These are phyloP conservation scores for Pythium phragmitis DNA, from an alignment of 352 stramenopile genomes.

Conservation along the genomic window DNA sequence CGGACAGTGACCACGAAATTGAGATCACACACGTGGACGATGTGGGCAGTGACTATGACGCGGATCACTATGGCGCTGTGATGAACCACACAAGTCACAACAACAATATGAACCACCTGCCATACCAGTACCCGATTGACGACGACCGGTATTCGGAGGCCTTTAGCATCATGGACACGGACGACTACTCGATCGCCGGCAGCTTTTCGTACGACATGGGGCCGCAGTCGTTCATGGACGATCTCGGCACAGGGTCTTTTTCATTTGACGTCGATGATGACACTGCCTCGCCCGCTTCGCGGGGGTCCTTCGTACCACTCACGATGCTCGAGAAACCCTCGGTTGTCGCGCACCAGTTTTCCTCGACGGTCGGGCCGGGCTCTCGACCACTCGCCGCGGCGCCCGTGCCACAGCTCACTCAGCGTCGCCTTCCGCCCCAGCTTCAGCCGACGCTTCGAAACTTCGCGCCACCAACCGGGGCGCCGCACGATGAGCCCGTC, in stretches of 20 bases:
- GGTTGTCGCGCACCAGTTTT: constrained; percentile 17
- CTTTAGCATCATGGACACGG: constrained; percentile 8
- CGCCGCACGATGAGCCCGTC: constrained; percentile 8
- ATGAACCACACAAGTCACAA: constrained; percentile 9
- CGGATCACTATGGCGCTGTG: constrained; percentile 13
- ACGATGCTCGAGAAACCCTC: constrained; percentile 20
- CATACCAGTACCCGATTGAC: too few species aligned
- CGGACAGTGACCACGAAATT: constrained; percentile 24
- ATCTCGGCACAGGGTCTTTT: constrained; percentile 9
- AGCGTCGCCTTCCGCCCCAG: constrained; percentile 7
- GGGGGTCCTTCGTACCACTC: constrained; percentile 24
- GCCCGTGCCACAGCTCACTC: constrained; percentile 20
- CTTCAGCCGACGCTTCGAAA: constrained; percentile 17
- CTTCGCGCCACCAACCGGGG: constrained; percentile 8
- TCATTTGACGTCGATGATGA: constrained; percentile 10
- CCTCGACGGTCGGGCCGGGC: background rate
- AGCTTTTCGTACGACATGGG: constrained; percentile 24
- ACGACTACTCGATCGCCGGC: constrained; percentile 28
- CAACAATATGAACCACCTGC: background rate
- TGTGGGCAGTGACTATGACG: constrained; percentile 1
- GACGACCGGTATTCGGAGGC: constrained; percentile 9
- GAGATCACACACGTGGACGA: constrained; percentile 7
- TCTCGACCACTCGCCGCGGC: constrained; percentile 5
- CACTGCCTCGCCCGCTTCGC: background rate
- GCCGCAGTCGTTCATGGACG: constrained; percentile 24